Conservation (phyloP, 768 basidiomycete genomes). For the Tulasnella sp. region DNA sequence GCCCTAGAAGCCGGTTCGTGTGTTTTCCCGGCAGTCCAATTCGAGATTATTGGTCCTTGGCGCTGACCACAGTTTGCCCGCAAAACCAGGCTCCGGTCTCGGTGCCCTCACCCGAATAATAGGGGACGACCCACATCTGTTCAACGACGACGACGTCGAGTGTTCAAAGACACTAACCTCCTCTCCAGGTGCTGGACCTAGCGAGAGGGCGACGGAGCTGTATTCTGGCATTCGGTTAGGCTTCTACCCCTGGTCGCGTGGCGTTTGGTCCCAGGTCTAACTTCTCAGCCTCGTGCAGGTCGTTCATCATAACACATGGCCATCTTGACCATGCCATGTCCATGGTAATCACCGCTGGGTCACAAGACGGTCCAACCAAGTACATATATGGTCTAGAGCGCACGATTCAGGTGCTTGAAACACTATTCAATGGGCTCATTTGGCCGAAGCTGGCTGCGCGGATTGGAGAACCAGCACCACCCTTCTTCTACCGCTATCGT, state of each 20-base stretch:
- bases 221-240: conserved; percentile 49
- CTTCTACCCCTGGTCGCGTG: conserved; percentile 15
- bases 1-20: conserved; percentile 79
- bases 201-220: conserved; percentile 29
- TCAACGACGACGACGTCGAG: conserved; percentile 30
- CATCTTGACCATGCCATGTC: conserved; percentile 87
- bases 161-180: not conserved
- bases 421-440: conserved; percentile 59
- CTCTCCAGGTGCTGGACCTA: conserved; percentile 4
- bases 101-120: conserved; percentile 66
- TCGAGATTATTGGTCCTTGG: not conserved
- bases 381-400: conserved; percentile 53
- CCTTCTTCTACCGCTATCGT: conserved; percentile 54
- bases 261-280: not conserved
- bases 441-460: conserved; percentile 84
- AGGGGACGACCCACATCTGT: conserved; percentile 46
- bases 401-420: conserved; percentile 60
- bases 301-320: conserved; percentile 78
- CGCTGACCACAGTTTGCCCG: not conserved
- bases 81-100: conserved; percentile 66
- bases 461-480: conserved; percentile 44
- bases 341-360: conserved; percentile 76
- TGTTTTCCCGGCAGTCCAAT: not conserved
- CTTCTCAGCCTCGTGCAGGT: conserved; percentile 38
- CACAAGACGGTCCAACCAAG: conserved; percentile 53